These are phyloP conservation scores for Solanum hybrid DNA, from an alignment of 305 asterid genomes.

Conservation along the genomic window DNA sequence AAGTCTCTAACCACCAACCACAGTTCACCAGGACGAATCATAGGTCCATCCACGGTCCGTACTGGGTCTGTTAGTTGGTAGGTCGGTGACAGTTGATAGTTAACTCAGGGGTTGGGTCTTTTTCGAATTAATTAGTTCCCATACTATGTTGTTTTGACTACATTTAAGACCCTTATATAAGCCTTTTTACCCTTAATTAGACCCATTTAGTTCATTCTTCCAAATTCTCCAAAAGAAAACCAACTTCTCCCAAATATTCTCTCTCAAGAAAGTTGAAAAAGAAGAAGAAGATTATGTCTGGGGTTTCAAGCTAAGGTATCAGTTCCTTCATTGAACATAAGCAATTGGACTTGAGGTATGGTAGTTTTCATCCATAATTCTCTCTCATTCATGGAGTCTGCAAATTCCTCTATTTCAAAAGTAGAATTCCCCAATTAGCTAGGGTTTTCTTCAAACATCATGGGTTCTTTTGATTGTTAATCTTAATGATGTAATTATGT, in stretches of 20 bases:
- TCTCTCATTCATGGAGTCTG: neutral
- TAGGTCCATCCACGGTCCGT: neutral
- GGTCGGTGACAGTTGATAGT: neutral
- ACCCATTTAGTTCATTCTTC: neutral
- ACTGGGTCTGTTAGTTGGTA: neutral
- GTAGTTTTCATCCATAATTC: neutral
- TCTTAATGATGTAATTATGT: neutral
- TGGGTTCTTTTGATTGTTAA: neutral
- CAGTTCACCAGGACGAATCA: neutral
- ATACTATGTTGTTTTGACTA: neutral
- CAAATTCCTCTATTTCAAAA: neutral
- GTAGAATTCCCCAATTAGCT: neutral
- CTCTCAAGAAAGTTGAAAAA: neutral
- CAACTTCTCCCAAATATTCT: neutral
- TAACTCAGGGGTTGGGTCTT: neutral
- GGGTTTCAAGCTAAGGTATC: neutral
- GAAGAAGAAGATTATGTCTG: neutral
- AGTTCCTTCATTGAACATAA: neutral
- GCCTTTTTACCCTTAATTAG: neutral
- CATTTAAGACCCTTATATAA: neutral
- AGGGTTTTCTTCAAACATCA: neutral
- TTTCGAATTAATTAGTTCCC: neutral
- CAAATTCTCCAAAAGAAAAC: neutral
- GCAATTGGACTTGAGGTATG: neutral
- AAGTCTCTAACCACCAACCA: neutral